Evolutionary conservation across 1,139 yeast genomes (phyloP), one percentile per base, ranked within the genome.

Genomic region (Suhomyces bribrorum): DNA sequence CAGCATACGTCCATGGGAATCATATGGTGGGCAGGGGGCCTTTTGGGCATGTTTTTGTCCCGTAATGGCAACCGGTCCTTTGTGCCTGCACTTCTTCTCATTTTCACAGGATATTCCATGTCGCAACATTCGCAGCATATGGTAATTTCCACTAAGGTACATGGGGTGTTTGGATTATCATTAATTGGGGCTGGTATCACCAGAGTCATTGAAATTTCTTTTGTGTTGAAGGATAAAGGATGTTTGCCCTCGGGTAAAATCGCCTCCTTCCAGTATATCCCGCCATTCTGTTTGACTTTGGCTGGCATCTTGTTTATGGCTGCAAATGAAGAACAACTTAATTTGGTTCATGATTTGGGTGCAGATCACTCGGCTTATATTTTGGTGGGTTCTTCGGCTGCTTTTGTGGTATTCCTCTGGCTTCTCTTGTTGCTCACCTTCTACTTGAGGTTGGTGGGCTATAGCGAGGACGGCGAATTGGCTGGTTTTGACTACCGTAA

Each of bases 1-100:
- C 96, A 89, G 63, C 97, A 89, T 61, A 88, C 97, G 0, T 79
- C 95, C 18, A 88, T 90, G 96, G 97, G 97, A 2, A 85, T 90
- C 41, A 75, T 90, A 28, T 90, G 97, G 95, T 89, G 96, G 94
- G 79, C 88, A 40, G 95, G 96, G 34, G 97, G 97, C 2, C 66
- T 88, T 48, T 64, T 88, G 15, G 97, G 97, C 0, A 71, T 90
- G 50, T 85, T 77, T 61, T 64, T 89, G 36, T 77, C 95, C 2
- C 64, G 83, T 52, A 74, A 75, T 37, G 80, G 84, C 57, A 67
- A 65, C 40, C 74, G 97, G 47, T 77, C 86, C 31, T 86, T 83
- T 53, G 65, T 90, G 26, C 97, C 97, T 3, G 83, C 95, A 1
- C 52, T 88, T 29, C 77, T 92, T 34, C 75, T 90, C 49, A 78